A percentile compares a stretch with the other conserved stretches of the same genome.
Evolutionary conservation across 805 yeast species (phyloP).

Genomic region (Wickerhamiella cacticola): DNA sequence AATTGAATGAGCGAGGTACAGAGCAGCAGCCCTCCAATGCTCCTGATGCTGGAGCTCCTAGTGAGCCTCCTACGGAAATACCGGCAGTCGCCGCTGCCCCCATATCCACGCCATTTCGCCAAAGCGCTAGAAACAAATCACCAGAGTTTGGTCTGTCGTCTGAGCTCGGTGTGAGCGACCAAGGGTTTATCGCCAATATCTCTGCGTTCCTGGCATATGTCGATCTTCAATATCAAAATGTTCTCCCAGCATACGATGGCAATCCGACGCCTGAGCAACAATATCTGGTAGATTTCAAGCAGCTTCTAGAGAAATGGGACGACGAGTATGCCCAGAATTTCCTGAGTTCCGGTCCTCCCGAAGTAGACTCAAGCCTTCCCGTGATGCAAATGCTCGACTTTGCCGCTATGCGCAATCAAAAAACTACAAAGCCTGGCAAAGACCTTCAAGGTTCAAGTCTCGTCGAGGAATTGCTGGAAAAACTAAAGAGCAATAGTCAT

Average conservation of each 20-base stretch:
- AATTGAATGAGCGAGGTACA: not conserved
- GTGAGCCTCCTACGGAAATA: too few relatives aligned
- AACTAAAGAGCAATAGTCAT: constrained; percentile 23
- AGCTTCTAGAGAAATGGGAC: constrained; percentile 31
- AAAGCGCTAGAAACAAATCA: not conserved
- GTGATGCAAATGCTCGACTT: constrained; percentile 25
- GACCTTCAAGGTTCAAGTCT: constrained; percentile 24
- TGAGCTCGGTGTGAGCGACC: constrained; percentile 9
- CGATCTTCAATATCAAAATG: constrained; percentile 6
- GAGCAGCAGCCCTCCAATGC: not conserved
- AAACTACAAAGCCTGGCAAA: constrained; percentile 10
- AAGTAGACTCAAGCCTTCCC: constrained; percentile 20
- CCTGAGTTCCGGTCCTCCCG: constrained; percentile 13
- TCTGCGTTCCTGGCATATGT: constrained; percentile 3
- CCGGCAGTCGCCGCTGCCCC: too few relatives aligned
- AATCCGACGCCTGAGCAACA: constrained; percentile 9
- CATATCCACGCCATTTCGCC: constrained; percentile 1
- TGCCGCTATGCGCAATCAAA: constrained; percentile 20
- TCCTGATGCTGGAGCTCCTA: too few relatives aligned
- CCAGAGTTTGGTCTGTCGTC: constrained; percentile 3
- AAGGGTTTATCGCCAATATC: constrained; percentile 9
- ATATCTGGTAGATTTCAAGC: constrained; percentile 27
- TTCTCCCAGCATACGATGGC: constrained; percentile 1
- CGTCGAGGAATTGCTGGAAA: constrained; percentile 18
- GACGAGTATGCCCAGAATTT: constrained; percentile 25